These are phyloP conservation scores for Aspergillus awamori DNA, from an alignment of 2,329 filamentous ascomycete species.

Conservation along the genomic window DNA sequence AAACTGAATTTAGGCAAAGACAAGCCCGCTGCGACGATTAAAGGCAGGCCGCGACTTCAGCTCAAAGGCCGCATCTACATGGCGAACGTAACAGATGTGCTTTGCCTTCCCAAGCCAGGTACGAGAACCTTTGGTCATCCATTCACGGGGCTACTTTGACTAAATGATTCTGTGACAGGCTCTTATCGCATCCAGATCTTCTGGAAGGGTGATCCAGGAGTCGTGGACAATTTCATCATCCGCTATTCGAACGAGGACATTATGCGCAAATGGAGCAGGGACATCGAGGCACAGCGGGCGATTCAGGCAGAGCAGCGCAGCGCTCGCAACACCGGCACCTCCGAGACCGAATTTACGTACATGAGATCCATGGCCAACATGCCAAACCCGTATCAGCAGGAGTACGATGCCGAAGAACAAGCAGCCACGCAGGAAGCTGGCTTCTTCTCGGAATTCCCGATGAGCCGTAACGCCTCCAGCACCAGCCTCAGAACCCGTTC, in stretches of 20 bases:
- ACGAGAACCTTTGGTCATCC: conserved; percentile 37
- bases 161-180: conserved; percentile 53
- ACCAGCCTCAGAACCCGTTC: conserved; percentile 76
- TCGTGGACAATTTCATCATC: conserved; percentile 96
- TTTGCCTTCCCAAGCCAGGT: conserved; percentile 86
- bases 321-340: conserved; percentile 59
- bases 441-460: conserved; percentile 53
- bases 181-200: conserved; percentile 96
- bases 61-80: conserved; percentile 98
- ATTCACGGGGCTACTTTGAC: conserved; percentile 4
- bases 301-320: conserved; percentile 56
- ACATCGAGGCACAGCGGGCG: conserved; percentile 74
- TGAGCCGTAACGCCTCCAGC: conserved; percentile 71
- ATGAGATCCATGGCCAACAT: conserved; percentile 69
- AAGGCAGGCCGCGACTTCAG: conserved; percentile 76
- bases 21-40: conserved; percentile 69
- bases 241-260: conserved; percentile 88
- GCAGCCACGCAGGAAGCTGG: conserved; percentile 36
- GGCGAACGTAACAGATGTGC: conserved; percentile 96
- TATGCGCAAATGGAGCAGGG: conserved; percentile 87
- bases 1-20: conserved; percentile 66
- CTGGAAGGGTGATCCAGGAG: conserved; percentile 95
- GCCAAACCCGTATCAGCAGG: conserved; percentile 78
- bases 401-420: conserved; percentile 60
- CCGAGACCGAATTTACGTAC: conserved; percentile 76